Base-by-base conservation (phyloP, 306 rosid species). In the Carpinus viminea region DNA sequence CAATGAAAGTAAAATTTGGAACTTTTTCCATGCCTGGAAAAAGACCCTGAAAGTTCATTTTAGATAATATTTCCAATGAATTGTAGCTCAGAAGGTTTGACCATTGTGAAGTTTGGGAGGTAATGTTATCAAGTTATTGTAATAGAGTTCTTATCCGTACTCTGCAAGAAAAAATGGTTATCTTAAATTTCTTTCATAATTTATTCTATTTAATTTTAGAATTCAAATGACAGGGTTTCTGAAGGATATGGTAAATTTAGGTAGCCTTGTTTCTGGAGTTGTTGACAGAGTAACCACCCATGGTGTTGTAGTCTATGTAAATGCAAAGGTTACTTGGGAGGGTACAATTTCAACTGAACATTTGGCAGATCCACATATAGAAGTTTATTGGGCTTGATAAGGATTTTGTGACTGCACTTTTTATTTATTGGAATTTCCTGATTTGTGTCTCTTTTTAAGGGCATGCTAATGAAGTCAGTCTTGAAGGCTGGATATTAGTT, bases 401-500 rank as follows among this genome's bases (percentile, higher is more conserved):
- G 41, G 10, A 8, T 38, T 36, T 38, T 26, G 10, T 38, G n/a
- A 52, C 20, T 3, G 12, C 65, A 26, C 46, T 73, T 24, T 81
- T 70, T 70, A 69, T 76, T 78, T 17, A 64, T 68, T 53, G 73
- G 18, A 24, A 68, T 69, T 79, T 68, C 61, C 76, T 84, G 70
- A 82, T 43, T 69, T 52, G 80, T 46, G 77, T 69, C 12, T 48
- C 77, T 78, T 76, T 51, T 56, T 82, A 59, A 94, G 97, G 79
- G 47, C 94, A 88, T 80, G 97, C 97, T 78, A 65, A 80, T 93
- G 90, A 90, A 86, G 86, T 84, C 96, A 17, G 79, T 81, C n/a
- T 81, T 95, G 89, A 93, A 93, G 82, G 94, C 98, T 75, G 98
- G 97, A 54, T 89, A 88, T 87, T 88, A 82, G 76, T 93, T 95